Evolutionary conservation across 1,284 basidiomycete genomes (phyloP).

Genomic region (Sanghuangporus baumii): DNA sequence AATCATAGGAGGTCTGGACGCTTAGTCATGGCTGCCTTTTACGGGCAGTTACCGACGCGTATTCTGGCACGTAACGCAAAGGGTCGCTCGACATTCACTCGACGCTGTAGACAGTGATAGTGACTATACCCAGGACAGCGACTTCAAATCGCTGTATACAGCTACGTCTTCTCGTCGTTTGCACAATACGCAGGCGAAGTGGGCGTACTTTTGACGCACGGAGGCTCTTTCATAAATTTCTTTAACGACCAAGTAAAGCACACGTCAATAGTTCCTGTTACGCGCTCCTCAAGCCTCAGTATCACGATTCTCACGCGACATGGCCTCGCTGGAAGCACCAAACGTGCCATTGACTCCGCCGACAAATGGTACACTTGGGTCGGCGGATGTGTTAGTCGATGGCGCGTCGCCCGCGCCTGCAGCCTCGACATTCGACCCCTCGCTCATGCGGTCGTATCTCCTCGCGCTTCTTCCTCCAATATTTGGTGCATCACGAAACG

Average conservation of each 20-base stretch:
- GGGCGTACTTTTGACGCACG: not conserved
- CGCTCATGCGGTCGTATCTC: constrained; percentile 45
- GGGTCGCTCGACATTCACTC: constrained; percentile 1
- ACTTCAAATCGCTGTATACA: not conserved
- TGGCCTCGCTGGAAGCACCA: constrained; percentile 13
- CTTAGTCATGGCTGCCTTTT: not conserved
- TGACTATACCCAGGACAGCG: constrained; percentile 2
- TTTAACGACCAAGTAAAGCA: not conserved
- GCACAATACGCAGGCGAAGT: not conserved
- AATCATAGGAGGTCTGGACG: not conserved
- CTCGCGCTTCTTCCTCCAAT: constrained; percentile 68
- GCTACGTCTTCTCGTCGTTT: not conserved
- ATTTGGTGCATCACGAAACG: constrained; percentile 55
- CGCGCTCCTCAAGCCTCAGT: not conserved
- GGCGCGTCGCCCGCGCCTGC: constrained; percentile 8
- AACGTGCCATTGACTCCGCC: constrained; percentile 3
- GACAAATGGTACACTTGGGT: constrained; percentile 9
- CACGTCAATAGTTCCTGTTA: not conserved
- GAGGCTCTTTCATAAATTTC: not conserved
- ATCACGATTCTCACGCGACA: constrained; percentile 6
- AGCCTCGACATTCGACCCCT: constrained; percentile 26
- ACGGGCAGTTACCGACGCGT: constrained; percentile 1
- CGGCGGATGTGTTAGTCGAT: constrained; percentile 8
- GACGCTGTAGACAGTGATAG: not conserved
- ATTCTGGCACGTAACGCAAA: constrained; percentile 2